Evolutionary conservation across 495 filamentous ascomycete species (phyloP).

Genomic region (Hyaloscypha variabilis): DNA sequence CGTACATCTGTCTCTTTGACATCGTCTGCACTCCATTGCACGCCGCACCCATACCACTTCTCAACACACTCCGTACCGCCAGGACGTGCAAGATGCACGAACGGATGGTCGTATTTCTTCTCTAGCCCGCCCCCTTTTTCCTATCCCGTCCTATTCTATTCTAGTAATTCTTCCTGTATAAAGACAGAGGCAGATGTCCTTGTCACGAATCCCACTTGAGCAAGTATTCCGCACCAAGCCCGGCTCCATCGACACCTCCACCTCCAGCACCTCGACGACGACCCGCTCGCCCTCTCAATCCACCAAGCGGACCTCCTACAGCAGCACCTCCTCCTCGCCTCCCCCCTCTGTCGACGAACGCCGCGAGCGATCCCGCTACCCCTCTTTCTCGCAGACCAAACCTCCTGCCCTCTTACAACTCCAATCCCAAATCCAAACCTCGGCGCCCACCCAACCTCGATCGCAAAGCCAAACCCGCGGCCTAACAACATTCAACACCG

Average conservation of each 20-base stretch:
- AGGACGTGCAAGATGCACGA: background rate
- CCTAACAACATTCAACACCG: background rate
- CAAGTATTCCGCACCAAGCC: constrained; percentile 22
- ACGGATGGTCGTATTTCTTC: background rate
- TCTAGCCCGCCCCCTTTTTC: background rate
- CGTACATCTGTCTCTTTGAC: background rate
- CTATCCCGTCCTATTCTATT: background rate
- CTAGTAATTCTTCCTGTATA: too few relatives aligned
- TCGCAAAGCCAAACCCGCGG: background rate
- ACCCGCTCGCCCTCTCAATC: background rate
- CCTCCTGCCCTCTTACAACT: too few relatives aligned
- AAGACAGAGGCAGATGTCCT: constrained; percentile 9
- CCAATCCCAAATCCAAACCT: background rate
- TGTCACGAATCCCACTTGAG: constrained; percentile 23
- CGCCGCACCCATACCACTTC: background rate
- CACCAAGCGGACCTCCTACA: background rate
- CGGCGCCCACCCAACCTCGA: too few relatives aligned
- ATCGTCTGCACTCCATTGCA: background rate
- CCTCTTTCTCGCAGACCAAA: background rate
- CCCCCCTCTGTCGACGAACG: background rate
- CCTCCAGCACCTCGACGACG: background rate
- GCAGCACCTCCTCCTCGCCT: background rate
- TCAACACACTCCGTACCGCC: too few relatives aligned
- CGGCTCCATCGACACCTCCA: constrained; percentile 4
- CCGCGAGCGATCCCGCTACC: background rate